Percentiles rank a stretch among this genome's conserved stretches.
phyloP scores from a whole-genome alignment of 305 asterid genomes.

The Petunia hybrid region DNA sequence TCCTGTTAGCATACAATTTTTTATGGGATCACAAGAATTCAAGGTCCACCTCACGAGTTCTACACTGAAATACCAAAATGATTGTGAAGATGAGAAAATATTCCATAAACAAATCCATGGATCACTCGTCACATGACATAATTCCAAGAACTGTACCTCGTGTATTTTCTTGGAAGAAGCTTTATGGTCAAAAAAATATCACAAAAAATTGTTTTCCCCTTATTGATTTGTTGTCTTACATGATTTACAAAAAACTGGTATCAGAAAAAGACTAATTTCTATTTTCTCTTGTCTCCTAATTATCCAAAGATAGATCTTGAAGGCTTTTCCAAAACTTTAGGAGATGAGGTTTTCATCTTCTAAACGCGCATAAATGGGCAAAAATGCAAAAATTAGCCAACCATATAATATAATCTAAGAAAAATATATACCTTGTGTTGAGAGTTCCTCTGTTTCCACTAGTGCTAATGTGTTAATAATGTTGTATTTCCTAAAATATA shows the following conservation, averaged over 20 bases:
- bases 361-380: constrained; percentile 55
- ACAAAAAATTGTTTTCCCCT: background rate
- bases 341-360: constrained; percentile 68
- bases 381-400: no score
- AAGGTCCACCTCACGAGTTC: constrained; percentile 65
- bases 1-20: constrained; percentile 45
- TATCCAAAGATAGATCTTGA: constrained; percentile 58
- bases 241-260: no score
- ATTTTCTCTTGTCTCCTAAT: background rate
- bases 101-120: constrained; percentile 51
- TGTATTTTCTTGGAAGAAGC: constrained; percentile 54
- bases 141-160: constrained; percentile 73
- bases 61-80: constrained; percentile 75
- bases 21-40: constrained; percentile 66
- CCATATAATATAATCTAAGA: no score
- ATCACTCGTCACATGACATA: constrained; percentile 58
- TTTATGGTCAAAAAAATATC: constrained; percentile 49
- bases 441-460: no score
- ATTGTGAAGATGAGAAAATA: constrained; percentile 53
- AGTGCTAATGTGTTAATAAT: no score
- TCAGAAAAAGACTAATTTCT: background rate
- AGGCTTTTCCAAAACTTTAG: constrained; percentile 59
- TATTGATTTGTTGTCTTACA: background rate
- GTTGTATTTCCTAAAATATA: background rate
- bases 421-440: no score